Base-by-base conservation (phyloP, 208 protist species). In the Crithidia mellificae region DNA sequence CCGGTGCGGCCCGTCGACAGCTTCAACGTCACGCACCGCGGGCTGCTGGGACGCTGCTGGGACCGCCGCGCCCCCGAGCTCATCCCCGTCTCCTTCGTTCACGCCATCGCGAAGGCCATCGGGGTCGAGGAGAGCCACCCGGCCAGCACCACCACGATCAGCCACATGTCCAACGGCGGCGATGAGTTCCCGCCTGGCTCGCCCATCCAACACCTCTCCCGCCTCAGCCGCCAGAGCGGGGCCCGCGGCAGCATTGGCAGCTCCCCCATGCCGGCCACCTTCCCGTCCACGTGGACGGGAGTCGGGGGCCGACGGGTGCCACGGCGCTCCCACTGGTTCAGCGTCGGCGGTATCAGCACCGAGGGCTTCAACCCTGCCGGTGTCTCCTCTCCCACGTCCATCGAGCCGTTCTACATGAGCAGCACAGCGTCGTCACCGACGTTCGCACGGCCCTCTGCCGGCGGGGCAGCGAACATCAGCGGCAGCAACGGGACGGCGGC, bases 21-120 rank as follows among this genome's bases (percentile, higher is more conserved):
- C 66, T 92, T 92, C 70, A 86, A 87, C 59, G 73, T 87, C 46
- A 89, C 83, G 1, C 88, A 94, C 62, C 68, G 77, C 15, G 54
- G 69, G 2, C 51, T 94, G 44, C 72, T 94, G 17, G 89, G 89
- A 2, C 83, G 89, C 12, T 94, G 89, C 68, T 91, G 84, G 80
- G 84, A 91, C 59, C 79, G 79, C 17, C 84, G 81, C 5, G 59
- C 53, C n/a, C 50, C 78, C 38, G 81, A 91, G 77, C 46, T 85
- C 19, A 49, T 74, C 20, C 70, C 77, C 1, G 73, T 84, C 14
- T 72, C 68, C 32, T 78, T 87, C 22, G 66, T 82, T 7, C 59
- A 83, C 68, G 50, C 63, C 24, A 34, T 85, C 17, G 69, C 71
- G 22, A 46, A 57, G 27, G 69, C 49, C 22, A 27, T 74, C 24